Evolutionary conservation across 1,284 basidiomycete species (phyloP).

Genomic region (Leccinum pachyderme): DNA sequence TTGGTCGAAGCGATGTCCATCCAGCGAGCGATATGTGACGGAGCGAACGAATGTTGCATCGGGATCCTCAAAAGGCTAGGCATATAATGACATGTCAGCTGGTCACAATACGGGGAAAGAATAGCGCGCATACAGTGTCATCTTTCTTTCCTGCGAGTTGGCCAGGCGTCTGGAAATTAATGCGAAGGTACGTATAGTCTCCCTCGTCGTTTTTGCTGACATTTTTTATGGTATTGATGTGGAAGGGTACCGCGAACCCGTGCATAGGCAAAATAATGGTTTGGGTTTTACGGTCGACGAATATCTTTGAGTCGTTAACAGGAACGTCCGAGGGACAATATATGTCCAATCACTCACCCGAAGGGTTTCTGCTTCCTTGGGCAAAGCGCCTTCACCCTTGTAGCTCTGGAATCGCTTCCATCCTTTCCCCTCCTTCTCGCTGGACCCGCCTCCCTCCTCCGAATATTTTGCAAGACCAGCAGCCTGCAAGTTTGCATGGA

Average conservation of each 20-base stretch:
- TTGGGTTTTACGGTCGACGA: conserved; percentile 87
- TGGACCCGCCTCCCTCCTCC: conserved; percentile 65
- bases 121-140: conserved; percentile 68
- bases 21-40: conserved; percentile 89
- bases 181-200: conserved; percentile 90
- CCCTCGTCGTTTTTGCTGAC: conserved; percentile 97
- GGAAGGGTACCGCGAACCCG: conserved; percentile 96
- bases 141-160: conserved; percentile 99
- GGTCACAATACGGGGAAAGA: not conserved
- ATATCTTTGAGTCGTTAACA: conserved; percentile 59
- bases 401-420: conserved; percentile 98
- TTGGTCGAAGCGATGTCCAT: conserved; percentile 85
- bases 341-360: conserved; percentile 50
- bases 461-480: conserved; percentile 87
- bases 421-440: conserved; percentile 82
- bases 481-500: conserved; percentile 78
- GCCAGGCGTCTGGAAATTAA: conserved; percentile 99
- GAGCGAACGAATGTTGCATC: conserved; percentile 97
- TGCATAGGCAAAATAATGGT: conserved; percentile 92
- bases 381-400: conserved; percentile 89
- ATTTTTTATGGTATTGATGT: conserved; percentile 98
- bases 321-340: not conserved
- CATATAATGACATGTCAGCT: conserved; percentile 7
- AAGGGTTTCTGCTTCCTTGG: conserved; percentile 73
- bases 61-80: conserved; percentile 93